Conservation (phyloP, 2,329 filamentous ascomycete species). For the Fusarium tuaranense region DNA sequence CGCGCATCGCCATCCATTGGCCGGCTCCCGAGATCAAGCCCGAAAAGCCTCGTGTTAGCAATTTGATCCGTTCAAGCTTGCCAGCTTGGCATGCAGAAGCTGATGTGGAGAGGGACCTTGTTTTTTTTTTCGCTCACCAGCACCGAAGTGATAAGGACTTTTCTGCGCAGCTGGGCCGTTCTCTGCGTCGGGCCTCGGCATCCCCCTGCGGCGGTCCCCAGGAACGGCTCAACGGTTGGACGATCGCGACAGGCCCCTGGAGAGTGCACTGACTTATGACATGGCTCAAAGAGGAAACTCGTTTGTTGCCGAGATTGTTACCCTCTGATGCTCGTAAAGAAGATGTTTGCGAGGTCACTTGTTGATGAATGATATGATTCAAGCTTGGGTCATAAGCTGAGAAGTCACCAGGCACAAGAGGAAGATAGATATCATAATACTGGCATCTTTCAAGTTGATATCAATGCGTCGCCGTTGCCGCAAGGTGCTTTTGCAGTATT, state of each 20-base stretch:
- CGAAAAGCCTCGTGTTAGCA: slow-evolving; percentile 1
- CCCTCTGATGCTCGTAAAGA: neutral
- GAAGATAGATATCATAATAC: neutral
- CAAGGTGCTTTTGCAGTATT: neutral
- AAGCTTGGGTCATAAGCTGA: neutral
- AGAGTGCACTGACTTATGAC: neutral
- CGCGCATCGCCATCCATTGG: slow-evolving; percentile 4
- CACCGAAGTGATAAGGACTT: neutral
- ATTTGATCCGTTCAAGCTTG: neutral
- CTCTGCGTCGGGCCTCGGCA: neutral
- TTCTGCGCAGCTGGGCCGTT: neutral
- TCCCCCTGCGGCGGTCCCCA: neutral
- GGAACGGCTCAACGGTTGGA: slow-evolving; percentile 1
- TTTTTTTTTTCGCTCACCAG: neutral
- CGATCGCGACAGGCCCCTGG: neutral
- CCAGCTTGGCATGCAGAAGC: slow-evolving; percentile 1
- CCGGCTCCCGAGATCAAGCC: neutral
- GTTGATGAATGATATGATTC: neutral
- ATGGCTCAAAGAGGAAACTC: slow-evolving; percentile 1
- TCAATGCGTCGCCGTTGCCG: neutral
- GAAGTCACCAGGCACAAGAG: neutral
- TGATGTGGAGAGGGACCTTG: neutral
- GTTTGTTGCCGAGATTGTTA: slow-evolving; percentile 7
- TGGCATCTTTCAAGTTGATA: neutral
- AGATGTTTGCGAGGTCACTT: neutral